These are phyloP conservation scores for Helichrysum umbraculigerum DNA, from an alignment of 129 eudicot species.

Conservation along the genomic window DNA sequence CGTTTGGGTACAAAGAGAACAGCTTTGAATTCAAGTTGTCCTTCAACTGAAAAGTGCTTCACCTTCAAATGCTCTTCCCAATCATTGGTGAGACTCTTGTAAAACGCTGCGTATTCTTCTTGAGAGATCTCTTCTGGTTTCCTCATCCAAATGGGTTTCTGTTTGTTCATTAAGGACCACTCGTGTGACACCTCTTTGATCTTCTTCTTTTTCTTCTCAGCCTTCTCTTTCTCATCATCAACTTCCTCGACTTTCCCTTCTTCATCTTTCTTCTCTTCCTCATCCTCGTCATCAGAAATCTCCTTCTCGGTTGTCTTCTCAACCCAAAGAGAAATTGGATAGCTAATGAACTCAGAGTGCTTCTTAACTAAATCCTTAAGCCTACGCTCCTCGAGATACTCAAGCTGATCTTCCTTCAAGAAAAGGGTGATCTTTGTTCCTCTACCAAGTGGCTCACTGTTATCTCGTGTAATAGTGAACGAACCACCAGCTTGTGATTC, in stretches of 20 bases:
- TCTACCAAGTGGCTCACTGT: constrained; percentile 69
- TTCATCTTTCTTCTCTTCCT: constrained; percentile 47
- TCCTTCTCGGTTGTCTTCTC: constrained; percentile 53
- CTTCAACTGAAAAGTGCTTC: constrained; percentile 78
- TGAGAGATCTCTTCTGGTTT: constrained; percentile 72
- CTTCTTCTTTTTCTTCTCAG: constrained; percentile 47
- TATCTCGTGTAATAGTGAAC: constrained; percentile 72
- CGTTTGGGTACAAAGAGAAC: constrained; percentile 72
- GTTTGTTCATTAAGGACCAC: constrained; percentile 43
- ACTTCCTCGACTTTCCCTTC: constrained; percentile 48
- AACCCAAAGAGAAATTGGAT: constrained; percentile 24
- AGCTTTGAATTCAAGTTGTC: constrained; percentile 70
- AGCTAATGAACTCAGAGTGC: constrained; percentile 5
- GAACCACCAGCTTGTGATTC: constrained; percentile 23
- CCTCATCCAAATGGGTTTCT: constrained; percentile 5
- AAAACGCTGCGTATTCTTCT: constrained; percentile 73
- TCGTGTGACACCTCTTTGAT: constrained; percentile 52
- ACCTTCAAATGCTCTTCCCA: constrained; percentile 76
- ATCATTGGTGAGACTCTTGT: constrained; percentile 72
- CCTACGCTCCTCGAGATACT: constrained; percentile 74
- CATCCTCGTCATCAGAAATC: constrained; percentile 56
- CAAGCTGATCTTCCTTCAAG: constrained; percentile 75
- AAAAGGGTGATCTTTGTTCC: constrained; percentile 67
- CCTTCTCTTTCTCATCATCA: constrained; percentile 47
- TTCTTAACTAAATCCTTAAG: constrained; percentile 63